Conservation (phyloP, 768 basidiomycete genomes). For the Asterophora parasitica region DNA sequence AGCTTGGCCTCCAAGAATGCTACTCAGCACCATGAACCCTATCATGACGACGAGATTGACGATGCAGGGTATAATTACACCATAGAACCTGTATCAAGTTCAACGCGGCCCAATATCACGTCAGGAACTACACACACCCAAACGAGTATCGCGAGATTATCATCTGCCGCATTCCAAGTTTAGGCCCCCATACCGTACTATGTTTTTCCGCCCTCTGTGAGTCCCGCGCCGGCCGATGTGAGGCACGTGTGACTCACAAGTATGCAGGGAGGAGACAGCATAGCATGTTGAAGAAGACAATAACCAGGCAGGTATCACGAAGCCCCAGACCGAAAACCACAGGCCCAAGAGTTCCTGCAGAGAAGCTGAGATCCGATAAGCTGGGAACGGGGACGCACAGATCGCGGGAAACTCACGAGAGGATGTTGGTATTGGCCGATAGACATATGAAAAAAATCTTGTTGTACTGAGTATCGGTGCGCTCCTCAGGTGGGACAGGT, state of each 20-base stretch:
- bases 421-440: slow-evolving; percentile 65
- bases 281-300: slow-evolving; percentile 64
- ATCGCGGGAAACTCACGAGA: slow-evolving; percentile 34
- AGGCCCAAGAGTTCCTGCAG: slow-evolving; percentile 65
- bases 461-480: slow-evolving; percentile 55
- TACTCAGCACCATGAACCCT: slow-evolving; percentile 69
- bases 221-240: not conserved
- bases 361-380: slow-evolving; percentile 39
- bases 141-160: slow-evolving; percentile 51
- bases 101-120: not conserved
- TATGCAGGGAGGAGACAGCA: slow-evolving; percentile 59
- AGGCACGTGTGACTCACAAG: slow-evolving; percentile 32
- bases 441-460: slow-evolving; percentile 80
- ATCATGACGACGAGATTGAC: slow-evolving; percentile 60
- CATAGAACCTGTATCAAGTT: slow-evolving; percentile 47
- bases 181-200: slow-evolving; percentile 72
- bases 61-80: slow-evolving; percentile 53
- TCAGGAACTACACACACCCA: slow-evolving; percentile 21
- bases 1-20: slow-evolving; percentile 63
- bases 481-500: slow-evolving; percentile 51
- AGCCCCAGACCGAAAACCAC: slow-evolving; percentile 52
- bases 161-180: slow-evolving; percentile 84
- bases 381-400: not conserved
- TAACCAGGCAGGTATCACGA: slow-evolving; percentile 58
- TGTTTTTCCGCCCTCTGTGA: not conserved